phyloP scores from a whole-genome alignment of 1,139 yeast species.

The Saccharomyces hybrid region DNA sequence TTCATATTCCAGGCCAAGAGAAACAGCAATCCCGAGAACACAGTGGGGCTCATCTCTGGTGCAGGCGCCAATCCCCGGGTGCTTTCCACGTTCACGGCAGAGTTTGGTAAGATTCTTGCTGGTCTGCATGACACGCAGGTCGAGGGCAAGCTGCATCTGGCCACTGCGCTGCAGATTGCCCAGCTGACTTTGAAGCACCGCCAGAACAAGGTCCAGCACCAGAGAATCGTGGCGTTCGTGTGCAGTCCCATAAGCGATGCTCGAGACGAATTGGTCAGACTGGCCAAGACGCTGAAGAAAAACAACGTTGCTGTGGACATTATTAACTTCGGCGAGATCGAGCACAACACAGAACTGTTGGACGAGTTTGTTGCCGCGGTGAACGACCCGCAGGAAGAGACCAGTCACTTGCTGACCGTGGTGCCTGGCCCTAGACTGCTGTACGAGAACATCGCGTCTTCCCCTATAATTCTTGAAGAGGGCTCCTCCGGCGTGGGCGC shows the following conservation, averaged over 20 bases:
- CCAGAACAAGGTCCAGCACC: conserved; percentile 86
- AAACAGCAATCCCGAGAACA: conserved; percentile 84
- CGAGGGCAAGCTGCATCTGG: conserved; percentile 59
- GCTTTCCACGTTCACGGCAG: conserved; percentile 77
- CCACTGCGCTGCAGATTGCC: conserved; percentile 92
- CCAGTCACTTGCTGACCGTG: conserved; percentile 76
- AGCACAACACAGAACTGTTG: conserved; percentile 65
- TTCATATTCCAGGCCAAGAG: conserved; percentile 79
- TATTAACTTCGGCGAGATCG: conserved; percentile 87
- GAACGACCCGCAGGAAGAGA: conserved; percentile 47
- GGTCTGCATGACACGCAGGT: conserved; percentile 81
- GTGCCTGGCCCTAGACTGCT: conserved; percentile 82
- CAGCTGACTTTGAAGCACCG: conserved; percentile 93
- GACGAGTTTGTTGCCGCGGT: conserved; percentile 75
- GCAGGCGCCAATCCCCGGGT: conserved; percentile 86
- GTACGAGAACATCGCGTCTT: conserved; percentile 36
- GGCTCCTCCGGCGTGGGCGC: conserved; percentile 13
- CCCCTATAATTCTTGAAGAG: conserved; percentile 33
- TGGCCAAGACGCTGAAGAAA: conserved; percentile 91
- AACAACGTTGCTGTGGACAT: conserved; percentile 86
- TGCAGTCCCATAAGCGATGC: conserved; percentile 71
- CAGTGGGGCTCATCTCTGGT: conserved; percentile 83
- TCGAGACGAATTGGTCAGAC: conserved; percentile 59
- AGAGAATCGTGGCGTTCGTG: conserved; percentile 81
- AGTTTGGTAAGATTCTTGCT: conserved; percentile 78